These are phyloP conservation scores for Colletotrichum endophyticum DNA, from an alignment of 2,329 filamentous ascomycete species.

Conservation along the genomic window DNA sequence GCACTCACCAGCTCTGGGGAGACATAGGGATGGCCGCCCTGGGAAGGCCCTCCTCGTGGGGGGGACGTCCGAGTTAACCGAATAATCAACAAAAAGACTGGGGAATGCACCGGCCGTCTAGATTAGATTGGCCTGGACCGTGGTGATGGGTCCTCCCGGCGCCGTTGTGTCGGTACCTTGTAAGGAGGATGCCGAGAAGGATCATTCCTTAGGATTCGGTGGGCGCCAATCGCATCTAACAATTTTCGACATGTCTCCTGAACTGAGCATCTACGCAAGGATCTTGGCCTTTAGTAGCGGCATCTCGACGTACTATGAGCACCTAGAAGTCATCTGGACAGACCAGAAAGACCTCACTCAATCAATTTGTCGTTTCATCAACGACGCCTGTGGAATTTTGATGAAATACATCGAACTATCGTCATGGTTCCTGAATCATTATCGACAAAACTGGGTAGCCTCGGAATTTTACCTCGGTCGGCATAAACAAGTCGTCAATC, in stretches of 20 bases:
- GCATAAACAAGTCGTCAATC: background rate
- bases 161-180: background rate
- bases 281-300: background rate
- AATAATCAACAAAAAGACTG: background rate
- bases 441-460: background rate
- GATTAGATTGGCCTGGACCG: background rate
- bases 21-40: background rate
- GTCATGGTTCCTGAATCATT: background rate
- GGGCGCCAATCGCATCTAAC: conserved; percentile 11
- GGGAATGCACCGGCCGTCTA: background rate
- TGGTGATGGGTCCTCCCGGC: background rate
- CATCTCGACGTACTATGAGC: background rate
- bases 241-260: background rate
- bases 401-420: background rate
- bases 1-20: background rate
- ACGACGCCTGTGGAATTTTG: background rate
- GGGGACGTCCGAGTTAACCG: background rate
- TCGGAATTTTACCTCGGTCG: background rate
- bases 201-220: background rate
- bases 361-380: background rate
- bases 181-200: background rate
- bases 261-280: background rate
- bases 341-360: background rate
- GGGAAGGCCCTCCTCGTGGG: background rate
- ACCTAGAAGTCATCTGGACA: background rate